Base-by-base conservation (phyloP, 345 rosid species). In the Abelmoschus esculentus region DNA sequence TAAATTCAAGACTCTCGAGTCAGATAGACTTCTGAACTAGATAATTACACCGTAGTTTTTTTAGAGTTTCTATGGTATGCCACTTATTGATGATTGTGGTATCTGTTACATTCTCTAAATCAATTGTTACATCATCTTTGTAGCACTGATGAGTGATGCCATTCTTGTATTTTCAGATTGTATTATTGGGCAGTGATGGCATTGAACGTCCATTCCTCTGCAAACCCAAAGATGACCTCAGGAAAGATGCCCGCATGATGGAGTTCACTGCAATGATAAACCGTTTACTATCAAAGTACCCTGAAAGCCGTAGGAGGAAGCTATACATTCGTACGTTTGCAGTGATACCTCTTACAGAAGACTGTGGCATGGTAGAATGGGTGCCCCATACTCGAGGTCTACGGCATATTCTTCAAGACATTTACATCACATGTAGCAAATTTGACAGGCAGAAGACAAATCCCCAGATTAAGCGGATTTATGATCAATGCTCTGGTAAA, bases 171-270 rank as follows among this genome's bases (percentile, higher is more conserved):
- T 66, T 80, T 70, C 87, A 93, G 98, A 78, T 93, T 78, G 83
- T 89, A 77, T 86, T 91, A 50, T 77, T 93, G 80, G 98, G 98
- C 18, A 89, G 91, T 84, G 97, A 93, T 81, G 98, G 98, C 70
- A 76, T 80, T 77, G 90, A 91, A 71, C 87, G 87, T 18, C 98
- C 98, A 67, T 93, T 91, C 83, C 97, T 93, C 64, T 93, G 98
- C 89, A 93, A 93, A 74, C 97, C 98, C 61, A 91, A 91, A 86
- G 98, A 91, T 78, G 98, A 93, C 74, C 91, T 93, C 53, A 84
- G 98, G 80, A 93, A 93, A 84, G 98, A 93, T 88, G 97, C 98
- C 57, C 96, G 96, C 68, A 91, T 93, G 98, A 93, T 93, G 97
- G 98, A 93, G 80, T 93, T 93, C 74, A 93, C 84, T 76, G 98